Base-by-base conservation (phyloP, 352 stramenopile species). In the Globisporangium parvum region DNA sequence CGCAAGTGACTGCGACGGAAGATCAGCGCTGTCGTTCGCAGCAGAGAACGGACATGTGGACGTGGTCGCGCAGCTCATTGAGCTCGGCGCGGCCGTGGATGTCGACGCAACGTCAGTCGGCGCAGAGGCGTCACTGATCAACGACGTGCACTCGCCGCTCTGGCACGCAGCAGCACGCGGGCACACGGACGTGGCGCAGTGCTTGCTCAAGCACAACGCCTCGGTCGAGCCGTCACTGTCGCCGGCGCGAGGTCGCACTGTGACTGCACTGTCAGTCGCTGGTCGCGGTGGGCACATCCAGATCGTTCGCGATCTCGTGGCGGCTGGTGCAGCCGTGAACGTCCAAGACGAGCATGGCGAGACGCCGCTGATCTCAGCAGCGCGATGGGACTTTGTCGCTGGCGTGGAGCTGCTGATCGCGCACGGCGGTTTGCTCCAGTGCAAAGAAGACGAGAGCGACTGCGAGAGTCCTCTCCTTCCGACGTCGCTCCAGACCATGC, bases 341-440 rank as follows among this genome's bases (percentile, higher is more conserved):
- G 47, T 42, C 6, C 47, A 26, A 2, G 28, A 26, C 17, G 24
- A 52, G 15, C 14, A 52, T 12, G 47, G 47, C 8, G 47, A 52
- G 47, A 52, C 47, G 28, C 47, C 47, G 26, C 26, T 52, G 28
- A 41, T 52, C 18, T 52, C 47, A 8, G 17, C 20, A 20, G 28
- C 28, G 4, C 28, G 47, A 14, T 39, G 18, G 14, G 28, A 41
- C 24, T 42, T 26, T 21, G 15, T 21, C 20, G 8, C 15, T 9
- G 47, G 26, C 14, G 20, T 52, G 6, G 14, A 24, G 12, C 18
- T 41, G 47, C 47, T 52, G 18, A 18, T 52, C 4, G 28, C 47
- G 4, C 47, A n/a, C 23, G 9, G 21, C 45, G 11, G 45, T 33
- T 24, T 18, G 26, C 26, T 28, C 26, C 2, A 28, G 26, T 28